These are phyloP conservation scores for Mucor circinelloides DNA, from an alignment of 371 early-diverging fungal species.

Conservation along the genomic window DNA sequence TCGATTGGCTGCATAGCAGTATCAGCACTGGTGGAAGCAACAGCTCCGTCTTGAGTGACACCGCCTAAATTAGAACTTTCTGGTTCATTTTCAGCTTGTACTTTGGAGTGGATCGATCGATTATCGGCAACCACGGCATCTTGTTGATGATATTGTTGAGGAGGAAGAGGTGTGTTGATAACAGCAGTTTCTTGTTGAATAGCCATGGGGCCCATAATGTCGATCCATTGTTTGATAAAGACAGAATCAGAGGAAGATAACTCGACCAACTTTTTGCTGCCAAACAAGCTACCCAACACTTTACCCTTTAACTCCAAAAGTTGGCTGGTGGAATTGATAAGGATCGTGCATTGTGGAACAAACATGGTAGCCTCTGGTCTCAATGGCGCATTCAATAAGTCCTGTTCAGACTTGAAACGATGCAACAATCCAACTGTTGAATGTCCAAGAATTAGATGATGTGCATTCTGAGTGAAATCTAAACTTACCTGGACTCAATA, in stretches of 20 bases:
- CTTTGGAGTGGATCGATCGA: conserved; percentile 14
- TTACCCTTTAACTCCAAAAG: conserved; percentile 21
- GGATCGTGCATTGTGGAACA: conserved; percentile 16
- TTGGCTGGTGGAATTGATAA: conserved; percentile 4
- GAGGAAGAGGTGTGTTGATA: not conserved
- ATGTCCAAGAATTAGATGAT: too few relatives aligned
- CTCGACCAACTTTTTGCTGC: conserved; percentile 10
- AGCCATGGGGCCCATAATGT: conserved; percentile 11
- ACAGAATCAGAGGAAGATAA: conserved; percentile 11
- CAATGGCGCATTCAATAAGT: conserved; percentile 6
- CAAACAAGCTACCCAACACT: conserved; percentile 6
- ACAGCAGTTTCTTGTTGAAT: conserved; percentile 6
- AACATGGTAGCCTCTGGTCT: conserved; percentile 18
- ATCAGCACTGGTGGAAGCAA: not conserved
- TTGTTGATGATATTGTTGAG: not conserved
- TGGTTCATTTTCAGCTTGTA: conserved; percentile 8
- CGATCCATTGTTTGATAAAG: conserved; percentile 7
- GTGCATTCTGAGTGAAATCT: not conserved
- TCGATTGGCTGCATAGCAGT: conserved; percentile 3
- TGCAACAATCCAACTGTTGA: conserved; percentile 22
- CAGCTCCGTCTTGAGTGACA: not conserved
- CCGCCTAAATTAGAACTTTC: not conserved
- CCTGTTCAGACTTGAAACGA: conserved; percentile 17
- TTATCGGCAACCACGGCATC: not conserved
- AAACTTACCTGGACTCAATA: conserved; percentile 24